These are phyloP conservation scores for Umbelopsis isabellina DNA, from an alignment of 192 early-diverging fungal species.

Conservation along the genomic window DNA sequence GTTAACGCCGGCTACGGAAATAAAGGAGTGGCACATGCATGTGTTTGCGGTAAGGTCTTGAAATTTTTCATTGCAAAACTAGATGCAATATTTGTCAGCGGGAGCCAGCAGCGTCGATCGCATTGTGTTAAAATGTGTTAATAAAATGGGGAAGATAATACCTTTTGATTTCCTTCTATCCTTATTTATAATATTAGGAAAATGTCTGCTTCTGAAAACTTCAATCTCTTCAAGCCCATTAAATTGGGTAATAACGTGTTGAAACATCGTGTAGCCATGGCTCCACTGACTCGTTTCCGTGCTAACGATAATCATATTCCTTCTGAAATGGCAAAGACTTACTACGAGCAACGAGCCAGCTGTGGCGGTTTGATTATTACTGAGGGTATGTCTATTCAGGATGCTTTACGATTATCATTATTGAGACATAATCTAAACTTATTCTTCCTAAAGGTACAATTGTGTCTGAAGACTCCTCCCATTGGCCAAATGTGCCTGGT, in stretches of 20 bases:
- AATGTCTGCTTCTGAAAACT: not conserved
- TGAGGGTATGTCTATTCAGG: not conserved
- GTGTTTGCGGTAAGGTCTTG: too few relatives aligned
- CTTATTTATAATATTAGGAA: not conserved
- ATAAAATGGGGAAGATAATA: too few relatives aligned
- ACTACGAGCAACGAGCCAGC: conserved; percentile 29
- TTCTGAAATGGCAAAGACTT: conserved; percentile 13
- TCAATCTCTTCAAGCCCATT: conserved; percentile 27
- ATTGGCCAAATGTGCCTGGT: conserved; percentile 35
- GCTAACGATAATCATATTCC: conserved; percentile 16
- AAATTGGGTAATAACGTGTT: conserved; percentile 18
- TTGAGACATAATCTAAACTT: not conserved
- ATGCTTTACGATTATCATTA: not conserved
- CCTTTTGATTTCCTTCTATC: not conserved
- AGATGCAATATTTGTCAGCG: too few relatives aligned
- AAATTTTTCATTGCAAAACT: too few relatives aligned
- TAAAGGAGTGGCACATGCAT: too few relatives aligned
- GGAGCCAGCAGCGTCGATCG: too few relatives aligned
- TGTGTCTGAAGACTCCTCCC: not conserved
- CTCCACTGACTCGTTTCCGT: conserved; percentile 27
- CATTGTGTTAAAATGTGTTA: too few relatives aligned
- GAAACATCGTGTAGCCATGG: conserved; percentile 25
- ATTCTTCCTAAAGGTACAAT: conserved; percentile 12
- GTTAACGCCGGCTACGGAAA: too few relatives aligned
- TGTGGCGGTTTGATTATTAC: conserved; percentile 20